phyloP scores from a whole-genome alignment of 1,284 basidiomycete genomes.

The Rhodotorula sp. region DNA sequence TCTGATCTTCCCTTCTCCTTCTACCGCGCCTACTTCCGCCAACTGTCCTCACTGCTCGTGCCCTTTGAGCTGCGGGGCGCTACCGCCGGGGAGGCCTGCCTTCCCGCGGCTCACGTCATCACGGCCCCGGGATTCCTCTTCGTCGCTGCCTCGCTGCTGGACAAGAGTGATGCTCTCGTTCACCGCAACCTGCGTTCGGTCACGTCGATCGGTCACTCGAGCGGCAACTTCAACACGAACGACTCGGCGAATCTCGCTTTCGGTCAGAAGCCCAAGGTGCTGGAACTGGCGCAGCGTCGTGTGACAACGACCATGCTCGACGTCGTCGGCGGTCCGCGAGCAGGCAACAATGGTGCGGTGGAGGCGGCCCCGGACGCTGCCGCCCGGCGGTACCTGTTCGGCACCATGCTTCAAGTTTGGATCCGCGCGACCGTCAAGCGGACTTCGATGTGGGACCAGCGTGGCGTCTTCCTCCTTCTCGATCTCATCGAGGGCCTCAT shows the following conservation, averaged over 20 bases:
- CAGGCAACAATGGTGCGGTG: conserved; percentile 2
- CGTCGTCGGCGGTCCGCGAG: conserved; percentile 48
- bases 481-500: conserved; percentile 46
- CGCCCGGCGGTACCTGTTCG: conserved; percentile 49
- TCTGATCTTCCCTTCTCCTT: conserved; percentile 58
- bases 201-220: conserved; percentile 52
- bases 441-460: conserved; percentile 56
- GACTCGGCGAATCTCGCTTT: conserved; percentile 55
- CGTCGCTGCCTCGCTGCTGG: conserved; percentile 46
- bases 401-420: conserved; percentile 54
- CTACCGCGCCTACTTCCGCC: conserved; percentile 56
- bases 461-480: conserved; percentile 53
- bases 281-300: conserved; percentile 56
- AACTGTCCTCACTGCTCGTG: conserved; percentile 53
- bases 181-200: conserved; percentile 47
- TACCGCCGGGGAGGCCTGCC: conserved; percentile 3
- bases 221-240: conserved; percentile 53
- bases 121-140: conserved; percentile 53
- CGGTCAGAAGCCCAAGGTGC: conserved; percentile 54
- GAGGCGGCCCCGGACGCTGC: conserved; percentile 25
- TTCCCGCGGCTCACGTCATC: conserved; percentile 50
- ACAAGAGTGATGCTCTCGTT: conserved; percentile 46
- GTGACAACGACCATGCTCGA: conserved; percentile 54
- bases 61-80: conserved; percentile 43
- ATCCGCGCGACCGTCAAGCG: conserved; percentile 53